Base-by-base conservation (phyloP, 768 basidiomycete genomes). In the Kondoa malvinella region DNA sequence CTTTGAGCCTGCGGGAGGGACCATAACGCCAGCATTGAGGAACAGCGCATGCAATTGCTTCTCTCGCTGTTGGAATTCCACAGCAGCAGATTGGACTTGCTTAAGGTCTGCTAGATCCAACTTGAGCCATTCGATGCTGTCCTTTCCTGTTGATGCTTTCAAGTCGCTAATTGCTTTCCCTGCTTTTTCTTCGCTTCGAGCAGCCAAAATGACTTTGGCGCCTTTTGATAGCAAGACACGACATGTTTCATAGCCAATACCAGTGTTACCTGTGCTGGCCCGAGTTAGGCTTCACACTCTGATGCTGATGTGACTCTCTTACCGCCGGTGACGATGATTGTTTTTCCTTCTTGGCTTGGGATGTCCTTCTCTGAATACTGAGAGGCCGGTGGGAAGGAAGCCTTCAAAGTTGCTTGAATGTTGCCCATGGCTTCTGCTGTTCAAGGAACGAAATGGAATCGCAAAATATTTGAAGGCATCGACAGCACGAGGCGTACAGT, bases 11-110 rank as follows among this genome's bases (percentile, higher is more conserved):
- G 64, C 8, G 17, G 68, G 68, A 3, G 68, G 68, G 21, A 57
- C 30, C 68, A 66, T 67, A 16, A 70, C 66, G 2, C 67, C 62
- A 2, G 62, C 67, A 31, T 57, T 65, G 62, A 64, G 63, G 65
- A 66, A 26, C 14, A 66, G 65, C 29, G 50, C 21, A 34, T 66
- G 34, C 16, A 66, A 30, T 21, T 26, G 4, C 2, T 34, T 57
- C 65, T 66, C 65, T 50, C 40, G 8, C 21, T 50, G 40, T 21
- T 8, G 8, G 40, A 50, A 50, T 21, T 50, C 40, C 21, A 8
- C 12, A 50, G 40, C 40, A 50, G 12, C 21, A 8, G 8, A 8
- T 21, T 50, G 8, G 40, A 50, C 21, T 8, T 8, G 21, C 8
- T 8, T 8, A 8, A 50, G 40, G 21, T 50, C 40, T 8, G 40